These are phyloP conservation scores for Trichoderma sp. DNA, from an alignment of 2,329 filamentous ascomycete species.

Conservation along the genomic window DNA sequence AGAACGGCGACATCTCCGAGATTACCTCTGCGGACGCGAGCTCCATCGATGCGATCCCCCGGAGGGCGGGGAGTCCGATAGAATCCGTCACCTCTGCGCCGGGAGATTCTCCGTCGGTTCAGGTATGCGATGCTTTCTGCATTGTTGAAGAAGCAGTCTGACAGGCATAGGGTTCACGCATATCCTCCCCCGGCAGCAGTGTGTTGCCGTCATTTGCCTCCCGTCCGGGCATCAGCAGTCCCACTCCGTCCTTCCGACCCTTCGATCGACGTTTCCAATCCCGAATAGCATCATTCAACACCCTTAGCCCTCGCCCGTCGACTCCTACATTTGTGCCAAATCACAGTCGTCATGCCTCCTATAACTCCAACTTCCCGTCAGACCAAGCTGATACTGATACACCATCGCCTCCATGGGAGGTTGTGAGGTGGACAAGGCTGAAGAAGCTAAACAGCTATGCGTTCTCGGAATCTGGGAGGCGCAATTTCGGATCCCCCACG, in stretches of 20 bases:
- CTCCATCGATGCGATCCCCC: conserved; percentile 47
- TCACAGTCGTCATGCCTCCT: conserved; percentile 77
- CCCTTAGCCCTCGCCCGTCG: conserved; percentile 61
- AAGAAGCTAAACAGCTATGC: conserved; percentile 84
- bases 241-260: conserved; percentile 80
- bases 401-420: conserved; percentile 85
- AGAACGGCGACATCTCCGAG: conserved; percentile 47
- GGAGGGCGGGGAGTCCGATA: conserved; percentile 62
- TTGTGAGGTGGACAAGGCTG: conserved; percentile 91
- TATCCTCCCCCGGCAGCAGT: conserved; percentile 71
- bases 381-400: conserved; percentile 65
- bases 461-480: conserved; percentile 87
- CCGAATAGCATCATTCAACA: conserved; percentile 60
- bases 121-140: conserved; percentile 49
- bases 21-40: conserved; percentile 50
- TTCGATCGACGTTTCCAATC: conserved; percentile 96
- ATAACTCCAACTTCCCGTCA: conserved; percentile 65
- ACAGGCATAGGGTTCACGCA: conserved; percentile 51
- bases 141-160: conserved; percentile 27
- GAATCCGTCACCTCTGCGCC: conserved; percentile 69
- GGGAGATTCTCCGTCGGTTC: conserved; percentile 80
- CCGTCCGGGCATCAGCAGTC: conserved; percentile 61
- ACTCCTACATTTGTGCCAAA: conserved; percentile 75
- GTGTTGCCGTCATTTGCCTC: conserved; percentile 67
- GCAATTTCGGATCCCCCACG: conserved; percentile 88